Evolutionary conservation across 1,284 basidiomycete species (phyloP), one percentile per base, ranked within the genome.

Genomic region (Melampsora larici-populina): DNA sequence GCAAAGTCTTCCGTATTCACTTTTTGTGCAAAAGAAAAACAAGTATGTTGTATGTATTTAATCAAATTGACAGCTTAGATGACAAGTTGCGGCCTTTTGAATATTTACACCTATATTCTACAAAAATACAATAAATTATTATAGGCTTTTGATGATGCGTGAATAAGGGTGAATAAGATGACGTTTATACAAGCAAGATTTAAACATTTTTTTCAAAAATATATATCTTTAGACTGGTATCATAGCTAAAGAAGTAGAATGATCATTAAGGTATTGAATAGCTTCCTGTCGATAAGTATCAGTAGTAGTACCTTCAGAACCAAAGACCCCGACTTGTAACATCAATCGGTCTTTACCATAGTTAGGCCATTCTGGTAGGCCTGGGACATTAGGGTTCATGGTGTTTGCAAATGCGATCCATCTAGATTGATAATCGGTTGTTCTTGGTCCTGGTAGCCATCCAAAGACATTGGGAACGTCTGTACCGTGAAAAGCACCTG

Each of bases 401-500:
- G 18, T 68, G 29, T 68, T 40, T 43, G 66, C 66, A 48, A 68
- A 68, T 13, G 66, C 66, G 18, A 68, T 68, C 66, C 66, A 68
- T 43, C 66, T 43, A n/a, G 36, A 24, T 48, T 68, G 66, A 26
- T 68, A 68, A 33, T 68, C 66, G 4, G n/a, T n/a, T 8, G 33
- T 68, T n/a, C 66, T 40, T 33, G 31, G 33, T 15, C 33, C 63
- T 9, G 24, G 24, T 9, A 36, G 21, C 29, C 21, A 65, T 0
- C 51, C 48, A 40, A 71, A 48, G 7, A 65, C 15, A 66, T 66
- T n/a, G 0, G 48, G n/a, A 15, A 71, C 21, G 21, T 71, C 70
- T n/a, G 63, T 40, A 5, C 31, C 70, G 31, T 71, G 70, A 31
- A 71, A 71, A 40, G 70, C 51, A 49, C 70, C 70, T 60, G 43